Base-by-base conservation (phyloP, 1,284 basidiomycete species). In the Ustilago vetiveriae region DNA sequence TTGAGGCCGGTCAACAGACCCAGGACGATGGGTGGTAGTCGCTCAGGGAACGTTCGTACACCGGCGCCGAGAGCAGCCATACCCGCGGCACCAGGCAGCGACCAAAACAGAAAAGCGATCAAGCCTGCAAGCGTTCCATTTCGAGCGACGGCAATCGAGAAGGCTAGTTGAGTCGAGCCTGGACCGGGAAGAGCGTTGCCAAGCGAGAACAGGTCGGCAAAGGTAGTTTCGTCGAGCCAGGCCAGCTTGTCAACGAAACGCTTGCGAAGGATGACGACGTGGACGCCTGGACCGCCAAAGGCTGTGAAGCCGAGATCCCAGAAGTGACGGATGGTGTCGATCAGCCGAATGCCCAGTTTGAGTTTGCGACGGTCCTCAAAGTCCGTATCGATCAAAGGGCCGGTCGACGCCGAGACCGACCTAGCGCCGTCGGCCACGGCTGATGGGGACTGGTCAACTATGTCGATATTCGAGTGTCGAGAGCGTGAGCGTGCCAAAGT, bases 1-100 rank as follows among this genome's bases (percentile, higher is more conserved):
- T 88, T 88, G 19, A 88, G 70, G 0, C 88, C 87, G 0, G 86
- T 86, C 16, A 88, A 80, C 8, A 88, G 81, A 2, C 84, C 86
- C 37, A 87, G 85, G 11, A 85, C 86, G 35, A 85, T 84, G 1
- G 79, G 75, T 0, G 87, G 87, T 0, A 88, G 83, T 4, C 74
- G 76, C 27, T 84, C 82, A 11, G 83, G 83, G 17, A 88, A 84
- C 6, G 74, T 81, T n/a, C 82, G 75, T 3, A 88, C 84, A n/a
- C 84, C 87, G 1, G 86, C 81, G 0, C 84, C 85, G 9, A 88
- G 78, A 3, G 80, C 84, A 17, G 84, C 85, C 87, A 88, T 88
- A 3, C 84, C 85, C 0, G 85, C 63, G 1, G 86, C 85, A 11
- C 86, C 86, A 7, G 86, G 86, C 4, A 86, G 78, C 26, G 75